Base-by-base conservation (phyloP, 768 basidiomycete genomes). In the Lepiota brunneoincarnata region DNA sequence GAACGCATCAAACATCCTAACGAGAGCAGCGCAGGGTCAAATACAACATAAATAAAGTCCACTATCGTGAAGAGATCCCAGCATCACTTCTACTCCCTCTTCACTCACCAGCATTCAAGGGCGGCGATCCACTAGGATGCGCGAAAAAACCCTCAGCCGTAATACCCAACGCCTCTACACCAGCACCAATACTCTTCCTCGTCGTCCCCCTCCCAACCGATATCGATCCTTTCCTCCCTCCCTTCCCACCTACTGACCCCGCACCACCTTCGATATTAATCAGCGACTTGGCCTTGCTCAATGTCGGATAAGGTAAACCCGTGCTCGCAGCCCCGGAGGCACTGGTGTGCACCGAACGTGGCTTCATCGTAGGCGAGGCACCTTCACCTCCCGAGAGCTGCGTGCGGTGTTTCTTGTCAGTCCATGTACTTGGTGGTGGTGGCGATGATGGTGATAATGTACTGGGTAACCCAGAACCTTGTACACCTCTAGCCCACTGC, bases 131-230 rank as follows among this genome's bases (percentile, higher is more conserved):
- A 26, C 57, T 59, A 6, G 87, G 84, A 3, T 88, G 74, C 11
- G 76, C 72, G 67, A 93, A 93, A 65, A 92, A 92, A 0, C 91
- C 91, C 18, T 76, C 77, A 31, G 89, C 91, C 28, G 86, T 90
- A 42, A 93, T 75, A 15, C 89, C 78, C 41, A 87, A 65, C 23
- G 89, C 86, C 70, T 89, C 86, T 53, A 92, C 91, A 26, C 81
- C 87, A 18, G 88, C 82, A 14, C 86, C 91, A 49, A 77, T 75
- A 40, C 79, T 69, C 72, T 90, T 91, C 59, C 74, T 66, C 62
- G 72, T 78, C 57, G 82, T 82, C 17, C 81, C 84, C 35, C 82
- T 70, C 49, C 88, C 86, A 52, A 89, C 67, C 12, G 83, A 72
- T 56, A 53, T 54, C 51, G 50, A 53, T 50, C 61, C 58, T 21